Conservation (phyloP, 306 rosid species). For the Senna siamea region DNA sequence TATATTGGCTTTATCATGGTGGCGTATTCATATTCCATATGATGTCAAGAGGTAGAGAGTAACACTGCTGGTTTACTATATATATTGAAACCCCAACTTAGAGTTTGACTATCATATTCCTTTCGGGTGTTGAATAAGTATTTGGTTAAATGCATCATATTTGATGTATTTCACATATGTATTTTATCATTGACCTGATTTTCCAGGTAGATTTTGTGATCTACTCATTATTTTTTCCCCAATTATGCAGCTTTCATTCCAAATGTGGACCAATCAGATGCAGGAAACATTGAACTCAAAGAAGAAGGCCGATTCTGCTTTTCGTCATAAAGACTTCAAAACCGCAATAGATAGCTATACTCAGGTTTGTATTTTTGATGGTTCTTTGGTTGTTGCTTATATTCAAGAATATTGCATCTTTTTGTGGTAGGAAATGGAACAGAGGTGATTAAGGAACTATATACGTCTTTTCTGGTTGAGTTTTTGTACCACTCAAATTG, state of each 20-base stretch:
- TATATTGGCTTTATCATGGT: not conserved
- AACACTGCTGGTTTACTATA: not conserved
- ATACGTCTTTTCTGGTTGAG: not conserved
- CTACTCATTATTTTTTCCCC: constrained; percentile 3
- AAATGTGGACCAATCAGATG: constrained; percentile 99
- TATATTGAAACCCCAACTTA: not conserved
- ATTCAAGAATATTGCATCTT: not conserved
- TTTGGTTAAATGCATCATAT: not conserved
- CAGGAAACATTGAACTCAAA: constrained; percentile 88
- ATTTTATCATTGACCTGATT: constrained; percentile 24
- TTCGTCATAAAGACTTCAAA: constrained; percentile 75
- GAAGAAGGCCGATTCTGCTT: constrained; percentile 90
- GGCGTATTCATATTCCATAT: not conserved
- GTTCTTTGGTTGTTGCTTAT: constrained; percentile 20
- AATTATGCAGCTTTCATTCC: constrained; percentile 85
- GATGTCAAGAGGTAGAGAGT: not conserved
- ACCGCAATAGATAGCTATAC: constrained; percentile 78
- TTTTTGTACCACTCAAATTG: not conserved
- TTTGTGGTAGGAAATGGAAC: not conserved
- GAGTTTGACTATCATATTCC: not conserved
- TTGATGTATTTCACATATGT: constrained; percentile 8
- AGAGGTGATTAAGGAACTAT: not conserved
- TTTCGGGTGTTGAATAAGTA: not conserved
- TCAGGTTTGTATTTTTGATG: constrained; percentile 54
- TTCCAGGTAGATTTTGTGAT: not conserved